Conservation (phyloP, 228 moss, liverwort and hornwort species). For the Sphagnum fallax region DNA sequence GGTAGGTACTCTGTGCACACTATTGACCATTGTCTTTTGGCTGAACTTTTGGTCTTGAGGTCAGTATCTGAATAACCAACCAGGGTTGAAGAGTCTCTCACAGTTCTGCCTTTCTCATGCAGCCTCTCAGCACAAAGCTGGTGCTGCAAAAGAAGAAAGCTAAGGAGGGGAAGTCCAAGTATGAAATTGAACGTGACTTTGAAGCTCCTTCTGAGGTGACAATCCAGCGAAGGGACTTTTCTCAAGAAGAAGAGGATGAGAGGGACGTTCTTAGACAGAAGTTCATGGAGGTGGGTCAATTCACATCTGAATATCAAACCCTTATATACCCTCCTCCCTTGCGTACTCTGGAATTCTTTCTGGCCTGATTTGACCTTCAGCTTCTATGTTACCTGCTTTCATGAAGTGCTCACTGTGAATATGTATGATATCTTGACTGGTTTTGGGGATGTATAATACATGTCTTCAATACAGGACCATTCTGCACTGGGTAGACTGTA, state of each 20-base stretch:
- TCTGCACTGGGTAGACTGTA: no score
- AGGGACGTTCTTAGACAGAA: slow-evolving; percentile 49
- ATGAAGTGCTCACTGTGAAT: not conserved
- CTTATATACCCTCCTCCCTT: not conserved
- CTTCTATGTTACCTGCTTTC: not conserved
- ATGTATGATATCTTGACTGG: not conserved
- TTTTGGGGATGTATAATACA: not conserved
- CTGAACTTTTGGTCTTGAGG: no score
- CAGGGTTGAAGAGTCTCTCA: not conserved
- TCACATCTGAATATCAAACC: not conserved
- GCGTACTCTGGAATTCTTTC: no score
- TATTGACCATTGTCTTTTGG: no score
- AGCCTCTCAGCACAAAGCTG: slow-evolving; percentile 89
- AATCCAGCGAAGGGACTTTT: slow-evolving; percentile 58
- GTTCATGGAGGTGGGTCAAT: slow-evolving; percentile 70
- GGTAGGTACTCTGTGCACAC: slow-evolving; percentile 22
- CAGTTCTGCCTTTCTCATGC: not conserved
- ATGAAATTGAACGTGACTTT: slow-evolving; percentile 72
- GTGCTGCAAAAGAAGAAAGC: slow-evolving; percentile 96
- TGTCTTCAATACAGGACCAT: not conserved
- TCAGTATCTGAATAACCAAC: not conserved
- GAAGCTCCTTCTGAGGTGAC: slow-evolving; percentile 77
- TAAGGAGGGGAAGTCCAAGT: slow-evolving; percentile 87
- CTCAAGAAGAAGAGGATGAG: slow-evolving; percentile 64
- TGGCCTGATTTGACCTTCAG: not conserved